Evolutionary conservation across 129 eudicot genomes (phyloP).

Genomic region (carrot (Daucus carota)): DH1_v3.0 NC_030386.2:19591001-19591500

Average conservation of each 20-base stretch:
- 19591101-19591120: not conserved
- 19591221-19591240: constrained; percentile 13
- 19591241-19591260: constrained; percentile 18
- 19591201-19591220: constrained; percentile 1
- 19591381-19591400: constrained; percentile 33
- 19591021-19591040: constrained; percentile 14
- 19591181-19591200: constrained; percentile 26
- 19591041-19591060: constrained; percentile 12
- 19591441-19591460: constrained; percentile 64
- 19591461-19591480: constrained; percentile 65
- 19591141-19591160: not conserved
- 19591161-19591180: constrained; percentile 19
- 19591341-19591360: not conserved
- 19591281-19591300: not conserved
- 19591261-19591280: constrained; percentile 24
- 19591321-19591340: not conserved
- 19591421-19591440: constrained; percentile 15
- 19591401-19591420: constrained; percentile 18
- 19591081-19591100: constrained; percentile 11
- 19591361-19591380: not conserved
- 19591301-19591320: not conserved
- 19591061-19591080: constrained; percentile 23
- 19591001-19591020: no score
- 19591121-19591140: not conserved
- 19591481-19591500: constrained; percentile 33